A percentile compares a stretch with the other conserved stretches of the same genome.
Evolutionary conservation across 2,329 filamentous ascomycete genomes (phyloP).

Genomic region (Eutypella sp.): DNA sequence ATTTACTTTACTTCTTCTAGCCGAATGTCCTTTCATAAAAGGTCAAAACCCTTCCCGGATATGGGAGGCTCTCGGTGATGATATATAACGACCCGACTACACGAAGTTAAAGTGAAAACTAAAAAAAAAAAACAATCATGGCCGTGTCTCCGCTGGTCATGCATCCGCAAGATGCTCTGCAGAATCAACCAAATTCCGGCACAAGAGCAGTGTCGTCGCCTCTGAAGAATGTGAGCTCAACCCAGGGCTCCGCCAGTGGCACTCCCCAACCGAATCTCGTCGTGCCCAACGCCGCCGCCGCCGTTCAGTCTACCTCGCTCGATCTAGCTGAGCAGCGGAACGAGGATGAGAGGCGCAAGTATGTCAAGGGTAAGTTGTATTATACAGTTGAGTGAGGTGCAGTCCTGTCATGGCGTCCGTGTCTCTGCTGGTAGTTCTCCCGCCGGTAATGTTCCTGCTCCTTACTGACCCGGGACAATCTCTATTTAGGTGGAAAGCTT

Average conservation of each 20-base stretch:
- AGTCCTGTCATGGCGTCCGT: background rate
- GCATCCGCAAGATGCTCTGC: slow-evolving; percentile 23
- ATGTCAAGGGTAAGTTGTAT: slow-evolving; percentile 65
- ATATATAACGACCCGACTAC: too few species aligned
- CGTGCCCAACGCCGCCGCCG: slow-evolving; percentile 22
- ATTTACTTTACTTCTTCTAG: too few species aligned
- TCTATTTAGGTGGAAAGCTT: slow-evolving; percentile 68
- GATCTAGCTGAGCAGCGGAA: slow-evolving; percentile 78
- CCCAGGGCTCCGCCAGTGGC: slow-evolving; percentile 39
- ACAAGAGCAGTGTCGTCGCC: slow-evolving; percentile 36
- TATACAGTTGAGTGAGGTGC: background rate
- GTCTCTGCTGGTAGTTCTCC: background rate
- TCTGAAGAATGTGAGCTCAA: slow-evolving; percentile 36
- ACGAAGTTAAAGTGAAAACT: too few species aligned
- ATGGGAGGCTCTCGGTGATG: too few species aligned
- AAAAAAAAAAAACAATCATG: too few species aligned
- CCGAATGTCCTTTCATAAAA: too few species aligned
- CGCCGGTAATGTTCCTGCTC: background rate
- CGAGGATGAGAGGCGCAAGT: slow-evolving; percentile 78
- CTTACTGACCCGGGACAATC: slow-evolving; percentile 5
- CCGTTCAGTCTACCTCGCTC: slow-evolving; percentile 29
- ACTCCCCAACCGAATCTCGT: slow-evolving; percentile 33
- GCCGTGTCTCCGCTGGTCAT: slow-evolving; percentile 26
- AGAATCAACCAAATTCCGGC: slow-evolving; percentile 18
- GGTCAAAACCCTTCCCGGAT: too few species aligned